phyloP scores from a whole-genome alignment of 192 early-diverging fungal species.

The Rhizophagus prolifer region DNA sequence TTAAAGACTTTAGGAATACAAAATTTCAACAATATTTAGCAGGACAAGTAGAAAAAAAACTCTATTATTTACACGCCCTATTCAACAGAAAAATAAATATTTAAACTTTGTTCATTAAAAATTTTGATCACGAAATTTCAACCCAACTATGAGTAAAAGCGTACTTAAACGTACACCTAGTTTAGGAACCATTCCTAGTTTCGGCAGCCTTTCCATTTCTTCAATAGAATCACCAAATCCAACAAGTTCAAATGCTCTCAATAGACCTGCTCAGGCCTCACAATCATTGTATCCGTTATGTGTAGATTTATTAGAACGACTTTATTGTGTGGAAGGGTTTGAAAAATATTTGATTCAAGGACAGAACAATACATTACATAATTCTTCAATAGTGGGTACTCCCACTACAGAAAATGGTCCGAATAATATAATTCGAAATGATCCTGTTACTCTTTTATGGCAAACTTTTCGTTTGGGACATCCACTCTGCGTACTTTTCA shows the following conservation, averaged over 20 bases:
- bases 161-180: conserved; percentile 27
- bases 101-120: too few relatives aligned
- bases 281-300: conserved; percentile 74
- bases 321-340: conserved; percentile 71
- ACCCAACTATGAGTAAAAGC: neutral
- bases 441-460: conserved; percentile 75
- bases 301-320: conserved; percentile 65
- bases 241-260: conserved; percentile 39
- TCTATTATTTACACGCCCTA: neutral
- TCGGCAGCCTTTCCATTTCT: conserved; percentile 11
- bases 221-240: conserved; percentile 41
- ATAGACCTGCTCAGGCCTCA: conserved; percentile 37
- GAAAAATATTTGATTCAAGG: conserved; percentile 56
- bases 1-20: neutral
- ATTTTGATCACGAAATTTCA: neutral
- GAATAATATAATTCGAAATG: conserved; percentile 33
- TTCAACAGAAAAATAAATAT: too few relatives aligned
- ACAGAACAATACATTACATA: conserved; percentile 39
- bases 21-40: neutral
- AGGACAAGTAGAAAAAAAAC: neutral
- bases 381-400: conserved; percentile 33
- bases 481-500: conserved; percentile 70
- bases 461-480: conserved; percentile 68
- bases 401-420: conserved; percentile 27
- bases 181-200: conserved; percentile 14